Percentiles rank a stretch among this genome's conserved stretches.
phyloP scores from a whole-genome alignment of 176 grass and related monocot genomes.

The Carex scoparia region DNA sequence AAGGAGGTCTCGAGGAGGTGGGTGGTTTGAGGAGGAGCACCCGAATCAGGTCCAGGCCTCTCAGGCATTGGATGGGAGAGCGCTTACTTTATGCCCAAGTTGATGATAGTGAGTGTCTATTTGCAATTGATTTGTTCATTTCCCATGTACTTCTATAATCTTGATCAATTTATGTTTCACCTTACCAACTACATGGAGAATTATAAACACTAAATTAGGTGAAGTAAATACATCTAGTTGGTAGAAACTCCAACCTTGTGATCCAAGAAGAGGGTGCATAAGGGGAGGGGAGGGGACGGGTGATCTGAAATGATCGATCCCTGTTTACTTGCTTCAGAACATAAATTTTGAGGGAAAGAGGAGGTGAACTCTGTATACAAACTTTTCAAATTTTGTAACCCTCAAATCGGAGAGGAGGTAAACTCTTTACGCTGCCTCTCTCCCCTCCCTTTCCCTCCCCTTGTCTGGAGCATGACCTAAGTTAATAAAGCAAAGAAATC shows the following conservation, averaged over 20 bases:
- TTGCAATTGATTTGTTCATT: slow-evolving; percentile 8
- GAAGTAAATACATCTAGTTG: not conserved
- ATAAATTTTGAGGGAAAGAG: too few relatives aligned
- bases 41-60: slow-evolving; percentile 54
- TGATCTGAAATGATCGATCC: too few relatives aligned
- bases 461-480: too few relatives aligned
- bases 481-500: too few relatives aligned
- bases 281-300: too few relatives aligned
- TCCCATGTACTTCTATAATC: slow-evolving; percentile 17
- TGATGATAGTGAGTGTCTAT: slow-evolving; percentile 56
- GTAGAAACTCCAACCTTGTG: not conserved
- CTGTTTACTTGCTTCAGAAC: too few relatives aligned
- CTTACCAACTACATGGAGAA: not conserved
- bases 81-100: slow-evolving; percentile 66
- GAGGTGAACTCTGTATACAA: too few relatives aligned
- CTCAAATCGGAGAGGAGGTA: too few relatives aligned
- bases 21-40: slow-evolving; percentile 72
- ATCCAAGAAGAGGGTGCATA: too few relatives aligned
- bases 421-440: too few relatives aligned
- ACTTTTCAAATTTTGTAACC: too few relatives aligned
- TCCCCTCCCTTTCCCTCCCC: too few relatives aligned
- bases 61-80: slow-evolving; percentile 74
- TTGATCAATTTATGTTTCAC: not conserved
- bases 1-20: slow-evolving; percentile 48
- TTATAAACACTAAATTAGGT: not conserved